Base-by-base conservation (phyloP, 441 rosid genomes). In the Daphne laureola region DNA sequence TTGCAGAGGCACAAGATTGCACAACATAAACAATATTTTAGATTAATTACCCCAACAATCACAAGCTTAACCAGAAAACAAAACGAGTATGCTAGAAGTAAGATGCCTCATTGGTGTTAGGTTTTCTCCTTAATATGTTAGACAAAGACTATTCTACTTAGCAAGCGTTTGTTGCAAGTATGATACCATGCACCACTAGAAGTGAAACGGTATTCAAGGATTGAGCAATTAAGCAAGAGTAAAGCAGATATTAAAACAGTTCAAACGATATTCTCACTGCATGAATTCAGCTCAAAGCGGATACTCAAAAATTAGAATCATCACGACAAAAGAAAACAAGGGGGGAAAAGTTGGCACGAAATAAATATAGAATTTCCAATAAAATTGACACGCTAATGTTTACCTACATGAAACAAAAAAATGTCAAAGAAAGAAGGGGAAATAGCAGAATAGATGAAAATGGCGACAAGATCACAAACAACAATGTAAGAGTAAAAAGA, bases 361-460 rank as follows among this genome's bases (percentile, higher is more conserved):
- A 79, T 71, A 75, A 67, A 73, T 53, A 59, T 55, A 16, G 51
- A 72, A 67, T 49, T 52, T 54, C 15, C 16, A 45, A 51, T 49
- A 42, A 18, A 18, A 18, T 18, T 18, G 3, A 18, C 23, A 18
- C 23, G 23, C 25, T 21, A 21, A 21, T 21, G 25, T 21, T 21
- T 21, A 41, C 13, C 63, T 63, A 38, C 14, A 55, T 18, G 68
- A 63, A 52, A 61, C 56, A 63, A 12, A 8, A 5, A 47, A 15
- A 47, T 13, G 8, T 16, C 17, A 46, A 16, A 21, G 18, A 23
- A 46, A 16, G 15, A 9, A 46, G 12, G 17, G 4, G 12, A 23
- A 8, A 46, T 1, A 16, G 25, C 3, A 21, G 3, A 3, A 21
- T 21, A 0, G 25, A 21, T 12, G 14, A 57, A 36, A 52, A 55